Evolutionary conservation across 768 basidiomycete genomes (phyloP).

Genomic region (Kwoniella sp.): DNA sequence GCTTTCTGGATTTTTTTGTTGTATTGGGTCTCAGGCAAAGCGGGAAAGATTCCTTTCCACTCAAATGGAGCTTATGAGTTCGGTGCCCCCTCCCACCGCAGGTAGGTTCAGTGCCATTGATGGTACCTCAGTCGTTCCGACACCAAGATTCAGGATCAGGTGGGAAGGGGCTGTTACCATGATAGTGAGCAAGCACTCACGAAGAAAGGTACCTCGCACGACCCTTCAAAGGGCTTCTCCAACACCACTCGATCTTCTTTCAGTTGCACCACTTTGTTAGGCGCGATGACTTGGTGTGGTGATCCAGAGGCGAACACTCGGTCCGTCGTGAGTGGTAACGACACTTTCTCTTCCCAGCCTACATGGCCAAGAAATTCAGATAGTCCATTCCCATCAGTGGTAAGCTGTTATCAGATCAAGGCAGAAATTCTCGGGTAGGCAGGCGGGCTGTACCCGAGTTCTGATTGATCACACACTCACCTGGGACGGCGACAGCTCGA

Average conservation of each 20-base stretch:
- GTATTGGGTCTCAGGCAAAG: no score
- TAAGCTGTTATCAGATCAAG: not conserved
- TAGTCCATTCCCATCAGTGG: not conserved
- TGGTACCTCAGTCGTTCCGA: constrained; percentile 6
- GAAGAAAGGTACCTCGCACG: constrained; percentile 44
- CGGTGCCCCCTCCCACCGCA: no score
- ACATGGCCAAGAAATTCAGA: constrained; percentile 10
- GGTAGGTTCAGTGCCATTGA: no score
- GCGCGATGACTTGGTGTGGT: constrained; percentile 44
- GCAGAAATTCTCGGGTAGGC: no score
- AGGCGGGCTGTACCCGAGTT: no score
- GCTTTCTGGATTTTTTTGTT: no score
- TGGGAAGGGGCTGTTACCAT: no score
- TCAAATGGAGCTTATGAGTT: no score
- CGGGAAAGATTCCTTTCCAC: no score
- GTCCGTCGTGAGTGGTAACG: constrained; percentile 35
- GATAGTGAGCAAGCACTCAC: constrained; percentile 47
- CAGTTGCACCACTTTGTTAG: constrained; percentile 48
- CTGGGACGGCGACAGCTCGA: constrained; percentile 49
- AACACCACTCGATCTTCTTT: constrained; percentile 40
- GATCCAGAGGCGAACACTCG: constrained; percentile 41
- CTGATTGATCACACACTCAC: constrained; percentile 29
- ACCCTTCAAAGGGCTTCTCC: constrained; percentile 52
- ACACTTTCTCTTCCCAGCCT: constrained; percentile 52
- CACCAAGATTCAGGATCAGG: no score